These are phyloP conservation scores for Begonia loranthoides DNA, from an alignment of 306 rosid species.

Conservation along the genomic window DNA sequence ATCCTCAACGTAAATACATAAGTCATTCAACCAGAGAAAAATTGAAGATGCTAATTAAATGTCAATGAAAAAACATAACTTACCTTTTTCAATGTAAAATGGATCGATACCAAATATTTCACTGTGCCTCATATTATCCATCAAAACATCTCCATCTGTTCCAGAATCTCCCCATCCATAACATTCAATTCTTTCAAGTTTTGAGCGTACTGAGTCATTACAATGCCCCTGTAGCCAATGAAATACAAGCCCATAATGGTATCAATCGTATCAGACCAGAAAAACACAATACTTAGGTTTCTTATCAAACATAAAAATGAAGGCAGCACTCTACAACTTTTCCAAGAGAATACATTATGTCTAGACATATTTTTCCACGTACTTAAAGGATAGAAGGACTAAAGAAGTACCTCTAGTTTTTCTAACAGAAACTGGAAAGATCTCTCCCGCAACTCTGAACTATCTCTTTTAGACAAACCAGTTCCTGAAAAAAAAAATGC, in stretches of 20 bases:
- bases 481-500: slow-evolving; percentile 40
- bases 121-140: slow-evolving; percentile 24
- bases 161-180: slow-evolving; percentile 66
- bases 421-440: slow-evolving; percentile 48
- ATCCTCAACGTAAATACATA: too few species aligned
- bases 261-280: too few species aligned
- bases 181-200: slow-evolving; percentile 44
- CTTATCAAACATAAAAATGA: slow-evolving; percentile 5
- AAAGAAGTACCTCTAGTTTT: slow-evolving; percentile 44
- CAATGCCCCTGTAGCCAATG: slow-evolving; percentile 32
- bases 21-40: too few species aligned
- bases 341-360: too few species aligned
- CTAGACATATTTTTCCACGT: too few species aligned
- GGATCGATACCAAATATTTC: slow-evolving; percentile 56
- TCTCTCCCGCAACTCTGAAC: slow-evolving; percentile 41
- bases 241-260: neutral
- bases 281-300: neutral
- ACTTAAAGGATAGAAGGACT: too few species aligned
- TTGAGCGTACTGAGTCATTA: slow-evolving; percentile 18
- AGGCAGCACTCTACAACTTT: neutral
- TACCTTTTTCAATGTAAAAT: slow-evolving; percentile 74
- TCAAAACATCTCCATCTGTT: slow-evolving; percentile 14
- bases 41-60: too few species aligned
- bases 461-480: slow-evolving; percentile 51
- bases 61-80: neutral